phyloP scores from a whole-genome alignment of 164 flowering plant species.

The Litsea cubeba region DNA sequence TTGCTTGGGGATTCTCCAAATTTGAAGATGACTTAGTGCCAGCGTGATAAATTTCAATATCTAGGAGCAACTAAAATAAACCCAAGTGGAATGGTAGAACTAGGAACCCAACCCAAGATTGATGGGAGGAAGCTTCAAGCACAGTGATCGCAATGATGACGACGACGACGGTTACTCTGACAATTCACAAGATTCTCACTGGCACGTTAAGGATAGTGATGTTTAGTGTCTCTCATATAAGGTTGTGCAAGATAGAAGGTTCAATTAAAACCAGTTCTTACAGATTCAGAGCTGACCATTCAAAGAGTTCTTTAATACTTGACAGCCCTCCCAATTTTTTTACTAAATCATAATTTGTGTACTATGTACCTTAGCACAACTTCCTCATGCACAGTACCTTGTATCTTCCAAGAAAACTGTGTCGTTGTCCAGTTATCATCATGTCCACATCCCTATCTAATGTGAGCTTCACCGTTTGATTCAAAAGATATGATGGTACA shows the following conservation, averaged over 20 bases:
- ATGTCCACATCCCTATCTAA: constrained; percentile 90
- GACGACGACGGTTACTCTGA: neutral
- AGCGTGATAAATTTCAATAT: too few species aligned
- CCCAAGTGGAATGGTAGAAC: too few species aligned
- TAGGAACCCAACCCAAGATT: too few species aligned
- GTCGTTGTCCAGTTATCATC: constrained; percentile 96
- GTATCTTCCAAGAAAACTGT: constrained; percentile 95
- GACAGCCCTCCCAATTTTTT: neutral
- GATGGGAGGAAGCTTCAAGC: too few species aligned
- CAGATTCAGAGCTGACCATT: neutral
- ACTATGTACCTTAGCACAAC: constrained; percentile 3
- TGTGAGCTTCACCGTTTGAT: constrained; percentile 78
- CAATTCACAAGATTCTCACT: neutral
- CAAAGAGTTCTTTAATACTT: neutral
- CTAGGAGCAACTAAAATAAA: too few species aligned
- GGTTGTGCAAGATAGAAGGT: neutral
- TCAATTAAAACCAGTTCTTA: neutral
- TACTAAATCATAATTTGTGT: neutral
- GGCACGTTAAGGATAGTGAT: neutral
- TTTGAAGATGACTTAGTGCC: too few species aligned
- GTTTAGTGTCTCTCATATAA: neutral
- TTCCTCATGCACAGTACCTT: constrained; percentile 48
- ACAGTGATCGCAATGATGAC: too few species aligned
- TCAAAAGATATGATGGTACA: constrained; percentile 79
- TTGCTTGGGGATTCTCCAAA: too few species aligned